Evolutionary conservation across 495 filamentous ascomycete genomes (phyloP).

Genomic region (Aspergillus baeticus): DNA sequence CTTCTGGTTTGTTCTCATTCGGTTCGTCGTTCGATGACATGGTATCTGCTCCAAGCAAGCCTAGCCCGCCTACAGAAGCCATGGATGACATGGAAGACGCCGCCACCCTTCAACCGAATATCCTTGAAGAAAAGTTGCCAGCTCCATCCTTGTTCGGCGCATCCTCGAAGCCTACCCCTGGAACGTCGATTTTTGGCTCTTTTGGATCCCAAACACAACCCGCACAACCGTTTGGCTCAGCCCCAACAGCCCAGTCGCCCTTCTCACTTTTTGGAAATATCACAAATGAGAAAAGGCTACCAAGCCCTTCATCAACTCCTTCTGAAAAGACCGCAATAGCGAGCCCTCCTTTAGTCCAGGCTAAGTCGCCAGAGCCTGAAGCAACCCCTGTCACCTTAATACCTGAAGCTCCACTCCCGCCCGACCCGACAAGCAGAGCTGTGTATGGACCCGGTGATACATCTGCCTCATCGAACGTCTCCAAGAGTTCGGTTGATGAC

Average conservation of each 20-base stretch:
- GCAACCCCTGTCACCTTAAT: constrained; percentile 24
- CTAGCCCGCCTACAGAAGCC: constrained; percentile 25
- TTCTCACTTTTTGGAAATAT: constrained; percentile 38
- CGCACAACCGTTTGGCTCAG: constrained; percentile 28
- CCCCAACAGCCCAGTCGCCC: constrained; percentile 34
- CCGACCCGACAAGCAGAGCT: constrained; percentile 71
- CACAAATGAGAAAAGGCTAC: constrained; percentile 22
- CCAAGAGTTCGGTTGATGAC: constrained; percentile 49
- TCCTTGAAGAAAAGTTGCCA: constrained; percentile 30
- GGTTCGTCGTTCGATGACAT: constrained; percentile 30
- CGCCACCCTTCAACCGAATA: constrained; percentile 15
- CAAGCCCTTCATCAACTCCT: constrained; percentile 32
- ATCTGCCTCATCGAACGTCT: constrained; percentile 62
- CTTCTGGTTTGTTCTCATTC: constrained; percentile 36
- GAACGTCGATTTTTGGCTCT: constrained; percentile 36
- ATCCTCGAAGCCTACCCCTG: constrained; percentile 24
- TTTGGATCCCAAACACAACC: constrained; percentile 15
- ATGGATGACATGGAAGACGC: constrained; percentile 44
- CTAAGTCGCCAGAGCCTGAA: constrained; percentile 17
- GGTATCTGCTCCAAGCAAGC: constrained; percentile 26
- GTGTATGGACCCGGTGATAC: constrained; percentile 64
- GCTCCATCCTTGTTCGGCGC: constrained; percentile 46
- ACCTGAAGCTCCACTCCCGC: constrained; percentile 64
- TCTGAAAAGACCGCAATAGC: constrained; percentile 39
- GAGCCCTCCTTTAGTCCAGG: constrained; percentile 24